These are phyloP conservation scores for Aspergillus luchuensis DNA, from an alignment of 2,329 filamentous ascomycete species.

Conservation along the genomic window DNA sequence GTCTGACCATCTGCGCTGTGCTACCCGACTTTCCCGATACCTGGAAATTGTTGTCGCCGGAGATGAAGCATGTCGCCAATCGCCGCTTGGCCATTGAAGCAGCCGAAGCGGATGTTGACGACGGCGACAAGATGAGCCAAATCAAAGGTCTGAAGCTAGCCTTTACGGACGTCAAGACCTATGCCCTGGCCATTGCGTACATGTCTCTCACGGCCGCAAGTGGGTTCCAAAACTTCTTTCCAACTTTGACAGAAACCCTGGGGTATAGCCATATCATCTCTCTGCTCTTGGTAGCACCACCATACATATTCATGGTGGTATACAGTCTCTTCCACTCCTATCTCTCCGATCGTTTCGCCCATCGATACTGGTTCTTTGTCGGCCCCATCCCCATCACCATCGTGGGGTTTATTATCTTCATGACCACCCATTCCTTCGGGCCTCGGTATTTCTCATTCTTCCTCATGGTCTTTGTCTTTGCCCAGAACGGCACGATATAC, in stretches of 20 bases:
- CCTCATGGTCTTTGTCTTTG: conserved; percentile 59
- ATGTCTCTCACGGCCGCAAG: conserved; percentile 53
- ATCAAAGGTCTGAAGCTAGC: conserved; percentile 54
- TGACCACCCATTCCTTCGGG: conserved; percentile 54
- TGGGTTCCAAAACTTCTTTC: conserved; percentile 61
- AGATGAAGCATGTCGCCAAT: conserved; percentile 52
- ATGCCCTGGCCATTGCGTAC: conserved; percentile 49
- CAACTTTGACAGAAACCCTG: conserved; percentile 52
- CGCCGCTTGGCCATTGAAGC: conserved; percentile 55
- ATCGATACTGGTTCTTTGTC: conserved; percentile 56
- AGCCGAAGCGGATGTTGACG: conserved; percentile 53
- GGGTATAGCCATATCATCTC: conserved; percentile 50
- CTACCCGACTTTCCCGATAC: conserved; percentile 50
- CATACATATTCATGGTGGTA: conserved; percentile 57
- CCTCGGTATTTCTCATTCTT: conserved; percentile 60
- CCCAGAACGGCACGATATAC: conserved; percentile 54
- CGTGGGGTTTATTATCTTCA: conserved; percentile 57
- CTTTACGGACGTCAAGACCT: conserved; percentile 54
- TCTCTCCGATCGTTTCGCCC: conserved; percentile 47
- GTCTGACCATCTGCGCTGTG: conserved; percentile 34
- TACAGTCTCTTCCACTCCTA: conserved; percentile 50
- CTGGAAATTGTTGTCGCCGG: conserved; percentile 46
- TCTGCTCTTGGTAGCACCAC: conserved; percentile 55
- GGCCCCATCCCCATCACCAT: conserved; percentile 57
- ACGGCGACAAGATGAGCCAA: conserved; percentile 51